Percentiles rank a stretch among this genome's conserved stretches.
phyloP scores from a whole-genome alignment of 768 basidiomycete species.

The Pluteus cervinus region DNA sequence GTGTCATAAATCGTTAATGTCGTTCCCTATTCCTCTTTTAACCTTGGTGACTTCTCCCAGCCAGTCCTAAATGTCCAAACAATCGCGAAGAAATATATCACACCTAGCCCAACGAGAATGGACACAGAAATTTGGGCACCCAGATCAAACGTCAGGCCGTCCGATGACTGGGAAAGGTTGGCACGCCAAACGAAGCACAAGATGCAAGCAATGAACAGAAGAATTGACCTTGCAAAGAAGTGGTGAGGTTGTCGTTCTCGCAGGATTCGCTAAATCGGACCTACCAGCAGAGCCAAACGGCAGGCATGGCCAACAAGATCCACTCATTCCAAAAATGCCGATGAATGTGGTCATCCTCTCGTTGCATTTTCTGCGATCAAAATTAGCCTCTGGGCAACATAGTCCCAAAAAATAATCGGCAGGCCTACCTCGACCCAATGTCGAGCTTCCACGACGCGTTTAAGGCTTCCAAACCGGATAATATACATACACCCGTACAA shows the following conservation, averaged over 20 bases:
- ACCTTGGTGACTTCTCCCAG: too few species aligned
- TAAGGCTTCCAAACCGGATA: constrained; percentile 56
- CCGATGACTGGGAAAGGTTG: too few species aligned
- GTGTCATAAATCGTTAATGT: too few species aligned
- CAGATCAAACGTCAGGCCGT: too few species aligned
- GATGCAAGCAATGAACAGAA: constrained; percentile 6
- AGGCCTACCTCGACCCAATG: constrained; percentile 50
- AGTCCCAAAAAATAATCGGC: not conserved
- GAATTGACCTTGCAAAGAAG: constrained; percentile 5
- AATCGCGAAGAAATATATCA: too few species aligned
- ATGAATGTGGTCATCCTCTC: not conserved
- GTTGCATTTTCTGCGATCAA: not conserved
- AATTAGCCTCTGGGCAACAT: not conserved
- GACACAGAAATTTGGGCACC: too few species aligned
- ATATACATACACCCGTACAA: constrained; percentile 57
- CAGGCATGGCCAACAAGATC: constrained; percentile 3
- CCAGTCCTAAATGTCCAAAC: too few species aligned
- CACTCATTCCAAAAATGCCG: constrained; percentile 2
- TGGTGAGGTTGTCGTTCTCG: constrained; percentile 2
- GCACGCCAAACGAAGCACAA: constrained; percentile 10
- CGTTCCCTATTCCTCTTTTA: too few species aligned
- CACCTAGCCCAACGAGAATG: too few species aligned
- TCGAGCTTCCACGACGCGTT: constrained; percentile 52
- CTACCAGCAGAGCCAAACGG: constrained; percentile 2
- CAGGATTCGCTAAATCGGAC: not conserved